phyloP scores from a whole-genome alignment of 352 stramenopile genomes.

The Phytopythium helicoides region DNA sequence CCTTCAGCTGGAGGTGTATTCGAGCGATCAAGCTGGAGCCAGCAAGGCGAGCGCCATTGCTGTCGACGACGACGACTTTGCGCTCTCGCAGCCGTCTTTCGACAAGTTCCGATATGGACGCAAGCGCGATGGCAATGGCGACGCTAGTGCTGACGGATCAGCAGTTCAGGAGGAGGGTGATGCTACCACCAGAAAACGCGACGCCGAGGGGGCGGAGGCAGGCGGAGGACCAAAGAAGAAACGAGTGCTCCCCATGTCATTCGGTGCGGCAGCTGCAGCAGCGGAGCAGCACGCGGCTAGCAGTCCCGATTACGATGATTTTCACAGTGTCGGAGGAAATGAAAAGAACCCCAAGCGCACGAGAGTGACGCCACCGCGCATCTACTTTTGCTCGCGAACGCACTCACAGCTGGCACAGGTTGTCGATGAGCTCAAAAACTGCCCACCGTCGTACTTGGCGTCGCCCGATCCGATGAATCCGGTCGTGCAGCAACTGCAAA shows the following conservation, averaged over 20 bases:
- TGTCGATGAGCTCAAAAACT: slow-evolving; percentile 78
- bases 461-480: slow-evolving; percentile 34
- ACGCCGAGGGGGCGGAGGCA: not conserved
- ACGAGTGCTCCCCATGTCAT: slow-evolving; percentile 15
- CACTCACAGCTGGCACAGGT: slow-evolving; percentile 86
- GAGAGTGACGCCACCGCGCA: slow-evolving; percentile 48
- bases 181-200: not conserved
- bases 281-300: slow-evolving; percentile 7
- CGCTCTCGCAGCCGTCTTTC: slow-evolving; percentile 15
- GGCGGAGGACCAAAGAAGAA: slow-evolving; percentile 19
- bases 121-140: not conserved
- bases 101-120: slow-evolving; percentile 8
- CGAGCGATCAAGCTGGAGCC: too few species aligned
- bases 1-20: too few species aligned
- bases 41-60: slow-evolving; percentile 2
- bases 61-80: slow-evolving; percentile 25
- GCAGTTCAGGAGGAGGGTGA: not conserved
- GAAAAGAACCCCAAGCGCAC: not conserved
- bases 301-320: slow-evolving; percentile 1
- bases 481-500: slow-evolving; percentile 51
- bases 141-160: not conserved
- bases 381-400: slow-evolving; percentile 88
- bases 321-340: not conserved
- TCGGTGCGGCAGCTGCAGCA: slow-evolving; percentile 1
- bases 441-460: slow-evolving; percentile 54